phyloP scores from a whole-genome alignment of 2,329 filamentous ascomycete species.

The Orbilia blumenaviensis region DNA sequence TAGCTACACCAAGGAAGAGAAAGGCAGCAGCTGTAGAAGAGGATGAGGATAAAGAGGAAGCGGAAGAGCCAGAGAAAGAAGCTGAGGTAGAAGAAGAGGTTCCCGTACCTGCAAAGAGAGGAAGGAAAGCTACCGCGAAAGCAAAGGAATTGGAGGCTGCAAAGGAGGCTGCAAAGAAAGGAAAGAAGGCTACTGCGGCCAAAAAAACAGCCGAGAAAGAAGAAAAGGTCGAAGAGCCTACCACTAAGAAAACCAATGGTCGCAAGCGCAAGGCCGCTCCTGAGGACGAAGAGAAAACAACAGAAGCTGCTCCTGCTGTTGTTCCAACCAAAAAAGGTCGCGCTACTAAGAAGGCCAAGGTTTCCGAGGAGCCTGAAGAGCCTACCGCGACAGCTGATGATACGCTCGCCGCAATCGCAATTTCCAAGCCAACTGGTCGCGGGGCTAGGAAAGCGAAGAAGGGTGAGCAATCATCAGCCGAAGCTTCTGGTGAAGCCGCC shows the following conservation, averaged over 20 bases:
- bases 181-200: background rate
- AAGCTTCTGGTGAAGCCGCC: background rate
- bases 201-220: constrained; percentile 13
- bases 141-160: constrained; percentile 10
- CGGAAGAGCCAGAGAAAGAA: constrained; percentile 1
- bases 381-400: constrained; percentile 24
- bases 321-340: constrained; percentile 26
- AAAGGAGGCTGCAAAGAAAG: constrained; percentile 12
- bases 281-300: constrained; percentile 17
- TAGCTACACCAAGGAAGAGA: constrained; percentile 6
- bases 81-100: background rate
- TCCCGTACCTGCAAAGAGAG: constrained; percentile 19
- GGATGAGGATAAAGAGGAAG: constrained; percentile 18
- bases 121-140: constrained; percentile 25
- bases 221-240: constrained; percentile 10
- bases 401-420: constrained; percentile 46
- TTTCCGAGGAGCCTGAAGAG: constrained; percentile 31
- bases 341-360: constrained; percentile 38
- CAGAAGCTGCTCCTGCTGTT: constrained; percentile 10
- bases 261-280: constrained; percentile 36
- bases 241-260: constrained; percentile 20
- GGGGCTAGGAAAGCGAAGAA: constrained; percentile 31
- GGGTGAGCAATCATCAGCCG: constrained; percentile 1
- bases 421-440: constrained; percentile 33
- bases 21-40: constrained; percentile 10